A percentile compares a stretch with the other conserved stretches of the same genome.
Conservation (phyloP, 768 basidiomycete genomes). For the Paxillus involutus region DNA sequence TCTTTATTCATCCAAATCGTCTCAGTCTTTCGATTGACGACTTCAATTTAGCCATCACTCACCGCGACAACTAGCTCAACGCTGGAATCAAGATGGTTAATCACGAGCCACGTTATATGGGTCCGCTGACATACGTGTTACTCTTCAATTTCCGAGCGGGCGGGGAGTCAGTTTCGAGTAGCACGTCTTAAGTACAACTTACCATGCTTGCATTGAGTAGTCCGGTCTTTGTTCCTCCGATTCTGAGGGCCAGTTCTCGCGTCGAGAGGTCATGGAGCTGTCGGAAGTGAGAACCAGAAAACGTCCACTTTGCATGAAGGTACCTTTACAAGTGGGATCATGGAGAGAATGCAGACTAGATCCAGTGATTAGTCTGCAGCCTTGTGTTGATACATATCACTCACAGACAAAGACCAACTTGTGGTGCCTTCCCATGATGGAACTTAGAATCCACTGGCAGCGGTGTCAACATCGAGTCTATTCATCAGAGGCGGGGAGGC, state of each 20-base stretch:
- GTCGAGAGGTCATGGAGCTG: constrained; percentile 80
- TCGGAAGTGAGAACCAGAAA: constrained; percentile 4
- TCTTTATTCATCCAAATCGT: constrained; percentile 36
- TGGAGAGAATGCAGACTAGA: constrained; percentile 62
- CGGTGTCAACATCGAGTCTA: background rate
- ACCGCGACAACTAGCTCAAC: constrained; percentile 74
- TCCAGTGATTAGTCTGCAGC: background rate
- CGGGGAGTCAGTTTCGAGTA: constrained; percentile 1
- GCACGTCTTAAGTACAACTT: constrained; percentile 14
- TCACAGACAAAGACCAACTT: constrained; percentile 62
- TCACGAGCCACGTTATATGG: background rate
- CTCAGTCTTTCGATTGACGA: background rate
- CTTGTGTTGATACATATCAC: constrained; percentile 18
- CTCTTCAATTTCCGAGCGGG: constrained; percentile 41
- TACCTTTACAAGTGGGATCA: constrained; percentile 81
- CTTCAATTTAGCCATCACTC: constrained; percentile 25
- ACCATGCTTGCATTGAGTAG: constrained; percentile 83
- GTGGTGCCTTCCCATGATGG: constrained; percentile 46
- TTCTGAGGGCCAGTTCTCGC: constrained; percentile 66
- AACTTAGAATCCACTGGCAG: constrained; percentile 55
- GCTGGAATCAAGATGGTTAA: constrained; percentile 28
- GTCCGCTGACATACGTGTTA: constrained; percentile 53
- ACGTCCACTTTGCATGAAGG: background rate
- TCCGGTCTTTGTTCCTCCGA: constrained; percentile 77
- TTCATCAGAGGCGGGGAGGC: background rate